Base-by-base conservation (phyloP, 1,284 basidiomycete species). In the Erythrobasidium hasegawianum region DNA sequence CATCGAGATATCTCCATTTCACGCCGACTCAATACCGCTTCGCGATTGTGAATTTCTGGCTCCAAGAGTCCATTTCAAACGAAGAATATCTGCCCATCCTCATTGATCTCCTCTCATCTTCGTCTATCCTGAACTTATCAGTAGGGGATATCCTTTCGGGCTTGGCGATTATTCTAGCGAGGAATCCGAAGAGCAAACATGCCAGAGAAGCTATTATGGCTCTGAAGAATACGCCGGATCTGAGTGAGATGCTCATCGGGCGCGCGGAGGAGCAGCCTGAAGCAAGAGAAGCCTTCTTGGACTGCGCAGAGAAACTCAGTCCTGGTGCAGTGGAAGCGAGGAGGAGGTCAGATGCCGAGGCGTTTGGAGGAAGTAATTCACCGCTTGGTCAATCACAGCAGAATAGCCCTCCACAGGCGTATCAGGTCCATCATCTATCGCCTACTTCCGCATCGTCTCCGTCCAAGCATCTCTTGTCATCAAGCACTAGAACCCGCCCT, bases 11-110 rank as follows among this genome's bases (percentile, higher is more conserved):
- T 5, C 85, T 87, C 26, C 86, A 89, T 71, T 95, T 90, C 87
- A 84, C 90, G 8, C 88, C 88, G 72, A 89, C 94, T 68, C 91
- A 95, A 75, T 95, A 95, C 77, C 88, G 94, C 33, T 93, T 90
- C 75, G 86, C 88, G 18, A 84, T 97, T 1, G 90, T 94, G 10
- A 88, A 88, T 1, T 84, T 86, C 72, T 80, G 97, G 9, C 86
- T 96, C 40, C 92, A 97, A 75, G 83, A 84, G 27, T 97, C 5
- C 2, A 81, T 82, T 2, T 86, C 64, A 89, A 92, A 90, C 64
- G 81, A 79, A 58, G 83, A 89, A 0, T 79, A 93, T n/a, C 83
- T 87, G 10, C 81, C 83, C 9, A 95, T 96, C 88, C 82, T 93
- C 57, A 87, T 86, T n/a, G 83, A 85, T 3, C 85, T 92, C 45